Base-by-base conservation (phyloP, 176 grass and related monocot species). In the Zea luxurians region DNA sequence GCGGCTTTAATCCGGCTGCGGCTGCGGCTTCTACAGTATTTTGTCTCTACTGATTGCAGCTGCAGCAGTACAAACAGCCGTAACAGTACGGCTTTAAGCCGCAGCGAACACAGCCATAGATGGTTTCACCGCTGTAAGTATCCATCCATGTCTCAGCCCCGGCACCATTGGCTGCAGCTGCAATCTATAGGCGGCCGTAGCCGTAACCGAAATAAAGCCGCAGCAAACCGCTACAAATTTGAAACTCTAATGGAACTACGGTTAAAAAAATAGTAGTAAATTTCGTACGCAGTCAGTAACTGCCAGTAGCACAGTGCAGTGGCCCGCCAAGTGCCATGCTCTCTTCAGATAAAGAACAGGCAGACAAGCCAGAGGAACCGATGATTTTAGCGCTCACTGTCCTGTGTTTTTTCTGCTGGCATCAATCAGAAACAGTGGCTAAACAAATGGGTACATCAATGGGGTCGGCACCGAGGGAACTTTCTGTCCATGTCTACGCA, bases 361-460 rank as follows among this genome's bases (percentile, higher is more conserved):
- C 3, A 65, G 78, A 34, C 64, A 77, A 42, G 38, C 18, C 71
- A 64, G 47, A 65, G 62, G 57, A 55, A 6, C 2, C n/a, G n/a
- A n/a, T 35, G 58, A 58, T 87, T 13, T 1, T 50, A 69, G 42
- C 66, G 40, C 49, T 13, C 49, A 1, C 21, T 67, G 13, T 20
- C 17, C 4, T 46, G 36, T 46, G 13, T 27, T 27, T 36, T 27
- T 42, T 59, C 11, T 53, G 84, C 36, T 27, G 27, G 27, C 13
- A 68, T 68, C 65, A 59, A 68, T 66, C 58, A 78, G 67, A 27
- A 41, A 59, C 58, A 83, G 67, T 48, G 43, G 13, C 75, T 46
- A 53, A 70, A 17, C 37, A 77, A 70, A 38, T 50, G 48, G 76
- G 16, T 15, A 61, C 37, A 55, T 47, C 59, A 48, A 72, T 72